Percentiles rank a stretch among this genome's conserved stretches.
Conservation (phyloP, 345 rosid species). For the Physaria fendleri region DNA sequence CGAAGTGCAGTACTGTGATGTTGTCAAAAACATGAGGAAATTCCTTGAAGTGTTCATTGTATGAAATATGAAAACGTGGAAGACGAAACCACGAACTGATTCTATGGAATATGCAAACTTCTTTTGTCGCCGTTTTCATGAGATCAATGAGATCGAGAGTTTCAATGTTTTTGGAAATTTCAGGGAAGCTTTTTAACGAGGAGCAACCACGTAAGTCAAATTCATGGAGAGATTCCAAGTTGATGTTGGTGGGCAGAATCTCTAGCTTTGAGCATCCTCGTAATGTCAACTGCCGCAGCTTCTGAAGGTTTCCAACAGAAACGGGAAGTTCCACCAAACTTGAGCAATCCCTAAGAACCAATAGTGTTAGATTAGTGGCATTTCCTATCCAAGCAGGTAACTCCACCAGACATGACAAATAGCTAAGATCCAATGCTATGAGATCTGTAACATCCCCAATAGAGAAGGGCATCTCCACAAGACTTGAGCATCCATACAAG, state of each 20-base stretch:
- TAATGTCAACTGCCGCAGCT: fast-evolving
- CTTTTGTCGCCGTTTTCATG: background rate
- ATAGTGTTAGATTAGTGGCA: too few species aligned
- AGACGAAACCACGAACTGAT: background rate
- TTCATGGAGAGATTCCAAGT: background rate
- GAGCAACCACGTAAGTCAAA: background rate
- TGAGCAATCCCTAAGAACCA: background rate
- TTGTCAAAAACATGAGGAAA: background rate
- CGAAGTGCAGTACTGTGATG: background rate
- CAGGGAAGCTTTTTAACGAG: background rate
- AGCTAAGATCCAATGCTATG: background rate
- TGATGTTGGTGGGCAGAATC: background rate
- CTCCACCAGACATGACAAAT: background rate
- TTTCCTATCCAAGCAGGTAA: background rate
- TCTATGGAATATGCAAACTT: too few species aligned
- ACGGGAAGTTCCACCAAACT: background rate
- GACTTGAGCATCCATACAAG: too few species aligned
- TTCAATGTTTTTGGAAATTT: background rate
- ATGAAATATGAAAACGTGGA: background rate
- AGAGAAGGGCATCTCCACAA: too few species aligned
- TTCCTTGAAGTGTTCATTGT: background rate
- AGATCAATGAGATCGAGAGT: fast-evolving
- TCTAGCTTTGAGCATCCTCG: background rate
- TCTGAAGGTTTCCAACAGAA: background rate
- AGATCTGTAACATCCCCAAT: background rate